Base-by-base conservation (phyloP, 75 land plant genomes). In the Pinus tabuliformis region DNA sequence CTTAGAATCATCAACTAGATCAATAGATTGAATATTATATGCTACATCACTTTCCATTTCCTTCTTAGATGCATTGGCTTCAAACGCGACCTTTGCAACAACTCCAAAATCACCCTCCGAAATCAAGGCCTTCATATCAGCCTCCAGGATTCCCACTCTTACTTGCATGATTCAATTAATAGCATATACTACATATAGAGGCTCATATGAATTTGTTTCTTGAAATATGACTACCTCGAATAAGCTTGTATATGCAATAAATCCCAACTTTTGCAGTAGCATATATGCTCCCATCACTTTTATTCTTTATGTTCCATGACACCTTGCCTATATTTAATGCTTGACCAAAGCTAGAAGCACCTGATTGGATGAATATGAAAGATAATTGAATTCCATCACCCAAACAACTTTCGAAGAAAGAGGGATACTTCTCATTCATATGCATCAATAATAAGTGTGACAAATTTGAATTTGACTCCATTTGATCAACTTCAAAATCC, bases 351-450 rank as follows among this genome's bases (percentile, higher is more conserved):
- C 58, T 78, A 22, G 80, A 73, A 62, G 82, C 81, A 56, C 94
- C 83, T 70, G 92, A 80, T 62, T 87, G 87, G 39, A 97, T 81
- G 71, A 97, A 97, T 59, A 59, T 56, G 78, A 91, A 97, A 42
- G 99, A 97, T 80, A 89, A 82, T 75, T 89, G 93, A 39, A 97
- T 91, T 21, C 99, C 99, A 87, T 97, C 99, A 59, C 99, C 99
- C 57, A 97, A 80, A 9, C 99, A 93, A 77, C 92, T 95, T 71
- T 97, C 26, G 0, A 26, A 26, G 26, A 26, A 26, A 26, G 26
- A 26, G 26, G 26, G 26, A 26, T 26, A 26, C 26, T 26, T 26
- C 26, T 26, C 26, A 26, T 26, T 26, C 26, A 26, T 26, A 26
- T 26, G 26, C 26, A 88, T 83, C 64, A 97, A 86, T 73, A 97